phyloP scores from a whole-genome alignment of 768 basidiomycete genomes.

The Hemileccinum impolitum region DNA sequence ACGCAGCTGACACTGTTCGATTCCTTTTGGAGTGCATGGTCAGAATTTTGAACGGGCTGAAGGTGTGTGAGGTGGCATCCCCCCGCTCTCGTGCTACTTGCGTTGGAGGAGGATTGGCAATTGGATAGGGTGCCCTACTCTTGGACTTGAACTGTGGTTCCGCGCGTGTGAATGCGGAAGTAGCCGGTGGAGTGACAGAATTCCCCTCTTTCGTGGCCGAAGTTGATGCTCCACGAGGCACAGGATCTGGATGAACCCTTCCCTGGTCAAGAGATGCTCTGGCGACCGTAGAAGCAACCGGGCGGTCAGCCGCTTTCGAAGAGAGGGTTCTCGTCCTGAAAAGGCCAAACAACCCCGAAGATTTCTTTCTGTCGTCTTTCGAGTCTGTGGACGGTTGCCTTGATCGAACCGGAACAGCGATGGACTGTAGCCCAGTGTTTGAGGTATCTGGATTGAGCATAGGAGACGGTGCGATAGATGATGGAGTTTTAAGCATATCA shows the following conservation, averaged over 20 bases:
- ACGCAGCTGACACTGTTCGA: constrained; percentile 68
- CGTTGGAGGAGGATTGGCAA: constrained; percentile 31
- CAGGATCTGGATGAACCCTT: constrained; percentile 10
- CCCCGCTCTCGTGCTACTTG: constrained; percentile 34
- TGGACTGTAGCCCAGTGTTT: constrained; percentile 3
- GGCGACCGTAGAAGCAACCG: constrained; percentile 18
- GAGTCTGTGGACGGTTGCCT: constrained; percentile 30
- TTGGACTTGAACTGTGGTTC: constrained; percentile 17
- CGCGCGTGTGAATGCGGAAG: constrained; percentile 7
- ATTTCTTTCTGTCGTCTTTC: constrained; percentile 33
- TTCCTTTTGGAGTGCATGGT: constrained; percentile 48
- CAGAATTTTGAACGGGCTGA: constrained; percentile 63
- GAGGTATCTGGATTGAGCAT: constrained; percentile 36
- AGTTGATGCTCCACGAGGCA: constrained; percentile 14
- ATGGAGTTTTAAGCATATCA: constrained; percentile 57
- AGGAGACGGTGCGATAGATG: constrained; percentile 55
- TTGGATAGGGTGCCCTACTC: constrained; percentile 18
- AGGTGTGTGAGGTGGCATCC: constrained; percentile 44
- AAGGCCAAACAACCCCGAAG: constrained; percentile 27
- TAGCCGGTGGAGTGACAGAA: background rate
- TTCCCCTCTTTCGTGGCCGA: constrained; percentile 17
- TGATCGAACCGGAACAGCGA: constrained; percentile 17
- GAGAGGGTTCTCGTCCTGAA: constrained; percentile 32
- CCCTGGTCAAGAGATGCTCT: constrained; percentile 22
- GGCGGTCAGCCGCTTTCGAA: constrained; percentile 26